These are phyloP conservation scores for Candolleomyces eurysporus DNA, from an alignment of 768 basidiomycete species.

Conservation along the genomic window DNA sequence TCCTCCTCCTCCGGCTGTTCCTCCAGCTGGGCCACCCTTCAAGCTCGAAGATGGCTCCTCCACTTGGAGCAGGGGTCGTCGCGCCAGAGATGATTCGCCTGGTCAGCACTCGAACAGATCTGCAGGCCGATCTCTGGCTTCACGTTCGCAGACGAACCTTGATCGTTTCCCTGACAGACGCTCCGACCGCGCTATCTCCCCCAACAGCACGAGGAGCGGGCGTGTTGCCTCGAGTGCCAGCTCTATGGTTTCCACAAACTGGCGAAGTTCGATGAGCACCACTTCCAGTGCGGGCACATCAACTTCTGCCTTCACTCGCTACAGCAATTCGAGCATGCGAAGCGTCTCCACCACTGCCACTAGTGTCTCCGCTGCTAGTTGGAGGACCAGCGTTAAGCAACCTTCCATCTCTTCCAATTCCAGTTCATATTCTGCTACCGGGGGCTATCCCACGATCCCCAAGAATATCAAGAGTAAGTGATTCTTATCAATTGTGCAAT, in stretches of 20 bases:
- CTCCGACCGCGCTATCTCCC: constrained; percentile 51
- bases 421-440: constrained; percentile 26
- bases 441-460: constrained; percentile 37
- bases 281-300: constrained; percentile 67
- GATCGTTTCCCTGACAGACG: constrained; percentile 30
- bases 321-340: constrained; percentile 70
- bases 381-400: constrained; percentile 55
- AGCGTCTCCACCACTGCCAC: constrained; percentile 82
- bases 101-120: constrained; percentile 24
- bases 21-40: constrained; percentile 10
- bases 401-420: constrained; percentile 16
- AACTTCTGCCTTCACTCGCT: constrained; percentile 72
- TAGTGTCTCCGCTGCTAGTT: constrained; percentile 71
- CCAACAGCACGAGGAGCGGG: constrained; percentile 56
- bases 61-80: constrained; percentile 51
- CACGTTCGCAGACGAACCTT: constrained; percentile 30
- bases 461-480: constrained; percentile 83
- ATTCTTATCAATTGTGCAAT: not conserved
- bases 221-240: constrained; percentile 58
- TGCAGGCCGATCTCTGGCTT: constrained; percentile 26
- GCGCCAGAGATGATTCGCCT: constrained; percentile 24
- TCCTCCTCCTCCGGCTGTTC: constrained; percentile 22
- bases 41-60: constrained; percentile 40
- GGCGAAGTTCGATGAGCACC: constrained; percentile 77
- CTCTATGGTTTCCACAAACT: constrained; percentile 66